Base-by-base conservation (phyloP, 1,284 basidiomycete species). In the Inonotus hispidus region DNA sequence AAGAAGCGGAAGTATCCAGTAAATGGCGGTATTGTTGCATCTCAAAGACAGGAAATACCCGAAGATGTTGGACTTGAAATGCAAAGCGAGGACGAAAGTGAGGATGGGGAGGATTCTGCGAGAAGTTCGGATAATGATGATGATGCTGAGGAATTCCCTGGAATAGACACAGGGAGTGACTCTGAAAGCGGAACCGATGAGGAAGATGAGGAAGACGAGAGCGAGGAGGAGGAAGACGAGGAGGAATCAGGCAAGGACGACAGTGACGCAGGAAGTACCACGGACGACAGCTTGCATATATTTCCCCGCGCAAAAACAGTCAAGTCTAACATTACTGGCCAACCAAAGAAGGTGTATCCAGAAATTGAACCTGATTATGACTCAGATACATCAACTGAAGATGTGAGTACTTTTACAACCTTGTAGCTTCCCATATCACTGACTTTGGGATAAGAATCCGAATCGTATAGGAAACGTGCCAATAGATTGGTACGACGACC, bases 401-500 rank as follows among this genome's bases (percentile, higher is more conserved):
- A 99, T 68, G 93, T 95, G 72, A 72, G 90, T 78, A 46, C 16
- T 43, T 37, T 59, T 55, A 49, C 21, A 3, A 46, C 55, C 43
- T n/a, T 59, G 32, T 27, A 56, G 25, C 59, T 47, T 66, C n/a
- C n/a, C 14, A 6, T 49, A 23, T 53, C 53, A 53, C 27, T 53
- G 49, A 57, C 64, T 59, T 39, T 38, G 47, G 47, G 64, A 1
- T 63, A 97, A n/a, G 93, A 83, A 87, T 64, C 91, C 92, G 38
- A 99, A 98, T 74, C 90, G 95, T 61, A 87, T 98, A 67, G 97
- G 97, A 62, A 86, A 97, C 75, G 82, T 99, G 60, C 97, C 97
- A 50, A 88, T 93, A 79, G 94, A 98, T 72, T 99, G 96, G 94
- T 99, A 99, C 75, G 97, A 99, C 73, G 96, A 99, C 77, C 79